These are phyloP conservation scores for Citrus medica DNA, from an alignment of 345 rosid species.

Conservation along the genomic window DNA sequence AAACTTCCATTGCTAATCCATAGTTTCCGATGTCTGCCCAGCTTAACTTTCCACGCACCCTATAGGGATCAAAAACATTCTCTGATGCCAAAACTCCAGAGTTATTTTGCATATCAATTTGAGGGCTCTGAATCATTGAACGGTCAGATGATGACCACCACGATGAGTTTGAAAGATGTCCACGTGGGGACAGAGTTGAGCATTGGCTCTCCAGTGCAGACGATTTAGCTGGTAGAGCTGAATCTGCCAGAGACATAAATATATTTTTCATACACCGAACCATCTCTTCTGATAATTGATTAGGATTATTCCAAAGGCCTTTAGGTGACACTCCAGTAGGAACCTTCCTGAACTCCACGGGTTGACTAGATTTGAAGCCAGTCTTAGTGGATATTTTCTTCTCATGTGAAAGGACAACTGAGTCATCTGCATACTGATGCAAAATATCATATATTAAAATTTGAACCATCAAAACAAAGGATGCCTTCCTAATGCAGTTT, in stretches of 20 bases:
- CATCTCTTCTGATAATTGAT: conserved; percentile 82
- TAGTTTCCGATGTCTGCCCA: conserved; percentile 83
- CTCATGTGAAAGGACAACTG: conserved; percentile 22
- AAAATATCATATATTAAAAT: conserved; percentile 17
- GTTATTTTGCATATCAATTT: conserved; percentile 51
- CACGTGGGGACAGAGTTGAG: conserved; percentile 75
- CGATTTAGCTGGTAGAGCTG: conserved; percentile 57
- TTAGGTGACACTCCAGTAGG: conserved; percentile 52
- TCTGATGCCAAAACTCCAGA: conserved; percentile 50
- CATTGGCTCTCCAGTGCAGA: conserved; percentile 48
- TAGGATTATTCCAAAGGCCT: conserved; percentile 80
- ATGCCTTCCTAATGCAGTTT: not conserved
- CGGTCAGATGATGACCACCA: conserved; percentile 83
- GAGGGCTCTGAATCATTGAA: conserved; percentile 72
- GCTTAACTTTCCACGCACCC: conserved; percentile 77
- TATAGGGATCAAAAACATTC: conserved; percentile 75
- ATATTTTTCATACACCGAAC: conserved; percentile 89
- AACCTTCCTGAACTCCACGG: conserved; percentile 35
- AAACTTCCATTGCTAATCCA: conserved; percentile 66
- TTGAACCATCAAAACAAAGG: not conserved
- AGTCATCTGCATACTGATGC: conserved; percentile 40
- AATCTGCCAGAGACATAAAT: conserved; percentile 77
- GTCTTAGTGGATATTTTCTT: conserved; percentile 26
- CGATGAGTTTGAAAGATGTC: conserved; percentile 72
- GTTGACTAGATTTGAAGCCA: conserved; percentile 21